Evolutionary conservation across 23 red algal genomes (phyloP).

Genomic region (Gracilaria gracilis): DNA sequence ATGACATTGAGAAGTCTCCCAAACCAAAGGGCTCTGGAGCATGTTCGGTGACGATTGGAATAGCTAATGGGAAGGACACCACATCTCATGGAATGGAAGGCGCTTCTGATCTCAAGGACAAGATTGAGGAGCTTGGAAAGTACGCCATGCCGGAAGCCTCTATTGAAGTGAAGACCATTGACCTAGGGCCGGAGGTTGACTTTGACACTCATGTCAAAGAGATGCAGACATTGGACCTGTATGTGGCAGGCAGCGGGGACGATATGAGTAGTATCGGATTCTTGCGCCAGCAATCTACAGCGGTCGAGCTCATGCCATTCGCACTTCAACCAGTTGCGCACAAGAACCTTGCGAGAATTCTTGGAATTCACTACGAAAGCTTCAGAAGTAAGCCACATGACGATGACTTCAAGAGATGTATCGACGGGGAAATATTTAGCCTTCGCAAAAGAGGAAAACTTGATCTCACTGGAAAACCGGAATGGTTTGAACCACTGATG

Average conservation of each 20-base stretch:
- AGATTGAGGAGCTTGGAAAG: slow-evolving; percentile 60
- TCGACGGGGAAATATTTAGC: slow-evolving; percentile 72
- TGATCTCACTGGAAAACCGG: slow-evolving; percentile 40
- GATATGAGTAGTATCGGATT: slow-evolving; percentile 73
- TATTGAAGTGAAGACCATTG: slow-evolving; percentile 48
- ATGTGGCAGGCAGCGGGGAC: slow-evolving; percentile 48
- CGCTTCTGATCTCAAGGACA: slow-evolving; percentile 48
- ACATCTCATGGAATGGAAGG: slow-evolving; percentile 42
- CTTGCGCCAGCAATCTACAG: slow-evolving; percentile 11
- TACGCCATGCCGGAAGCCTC: slow-evolving; percentile 52
- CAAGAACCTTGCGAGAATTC: slow-evolving; percentile 47
- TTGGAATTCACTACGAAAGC: slow-evolving; percentile 54
- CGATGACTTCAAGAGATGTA: slow-evolving; percentile 55
- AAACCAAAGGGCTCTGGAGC: slow-evolving; percentile 10
- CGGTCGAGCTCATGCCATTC: slow-evolving; percentile 63
- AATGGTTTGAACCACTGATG: slow-evolving; percentile 54
- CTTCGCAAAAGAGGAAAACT: slow-evolving; percentile 58
- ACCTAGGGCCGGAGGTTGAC: background rate
- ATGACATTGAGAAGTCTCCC: slow-evolving; percentile 24
- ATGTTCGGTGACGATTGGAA: slow-evolving; percentile 59
- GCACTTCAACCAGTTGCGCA: slow-evolving; percentile 43
- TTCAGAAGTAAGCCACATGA: slow-evolving; percentile 60
- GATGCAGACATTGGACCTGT: slow-evolving; percentile 62
- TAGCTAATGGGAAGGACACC: slow-evolving; percentile 23
- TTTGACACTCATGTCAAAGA: slow-evolving; percentile 41